Conservation (phyloP, 345 rosid species). For the Eucalyptus coolabah region DNA sequence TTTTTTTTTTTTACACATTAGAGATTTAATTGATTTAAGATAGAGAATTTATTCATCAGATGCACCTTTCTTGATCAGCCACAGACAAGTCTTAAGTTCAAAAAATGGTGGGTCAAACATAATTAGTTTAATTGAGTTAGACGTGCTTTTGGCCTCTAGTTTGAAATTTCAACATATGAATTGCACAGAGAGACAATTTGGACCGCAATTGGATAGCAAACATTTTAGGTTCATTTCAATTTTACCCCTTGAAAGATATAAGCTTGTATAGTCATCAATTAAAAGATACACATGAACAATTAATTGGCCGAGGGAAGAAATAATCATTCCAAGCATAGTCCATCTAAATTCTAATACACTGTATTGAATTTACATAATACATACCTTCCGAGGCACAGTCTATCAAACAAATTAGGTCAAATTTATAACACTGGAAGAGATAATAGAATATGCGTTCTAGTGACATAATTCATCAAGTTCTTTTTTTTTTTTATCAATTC, state of each 20-base stretch:
- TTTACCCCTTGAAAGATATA: background rate
- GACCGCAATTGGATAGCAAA: fast-evolving
- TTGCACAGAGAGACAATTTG: background rate
- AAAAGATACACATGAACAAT: background rate
- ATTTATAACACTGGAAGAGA: fast-evolving
- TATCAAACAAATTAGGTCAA: background rate
- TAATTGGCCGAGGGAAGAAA: background rate
- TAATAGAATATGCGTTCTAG: background rate
- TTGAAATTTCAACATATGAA: background rate
- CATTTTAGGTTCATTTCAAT: background rate
- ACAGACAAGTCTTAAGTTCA: background rate
- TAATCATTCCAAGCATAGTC: no score
- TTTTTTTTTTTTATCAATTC: background rate
- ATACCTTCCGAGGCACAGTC: fast-evolving
- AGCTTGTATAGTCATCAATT: background rate
- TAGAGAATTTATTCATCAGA: background rate
- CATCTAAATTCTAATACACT: no score
- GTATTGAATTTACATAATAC: no score
- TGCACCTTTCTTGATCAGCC: fast-evolving
- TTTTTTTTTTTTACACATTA: background rate
- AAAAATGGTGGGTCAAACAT: fast-evolving
- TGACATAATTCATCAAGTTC: fast-evolving
- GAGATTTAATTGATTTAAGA: background rate
- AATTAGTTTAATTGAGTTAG: background rate
- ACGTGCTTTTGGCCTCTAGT: background rate